Percentiles rank a stretch among this genome's conserved stretches.
Evolutionary conservation across 352 stramenopile genomes (phyloP).

Genomic region (Pythium pyrilobum): DNA sequence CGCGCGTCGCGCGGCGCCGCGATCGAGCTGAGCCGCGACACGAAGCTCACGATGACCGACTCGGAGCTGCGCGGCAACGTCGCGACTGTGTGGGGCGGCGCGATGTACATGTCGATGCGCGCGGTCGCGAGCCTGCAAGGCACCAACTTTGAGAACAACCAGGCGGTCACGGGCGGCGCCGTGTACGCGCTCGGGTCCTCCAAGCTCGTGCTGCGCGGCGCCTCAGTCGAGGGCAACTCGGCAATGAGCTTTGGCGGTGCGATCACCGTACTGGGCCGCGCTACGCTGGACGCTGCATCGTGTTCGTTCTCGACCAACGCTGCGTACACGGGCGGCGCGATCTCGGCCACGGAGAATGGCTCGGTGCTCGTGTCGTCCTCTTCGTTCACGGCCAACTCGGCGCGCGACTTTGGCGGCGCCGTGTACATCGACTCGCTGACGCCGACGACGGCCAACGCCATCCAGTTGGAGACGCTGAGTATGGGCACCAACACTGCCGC

Average conservation of each 20-base stretch:
- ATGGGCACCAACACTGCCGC: conserved; percentile 37
- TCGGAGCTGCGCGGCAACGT: conserved; percentile 28
- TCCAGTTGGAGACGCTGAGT: neutral
- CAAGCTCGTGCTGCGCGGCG: conserved; percentile 15
- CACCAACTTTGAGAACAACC: conserved; percentile 31
- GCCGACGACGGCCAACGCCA: conserved; percentile 1
- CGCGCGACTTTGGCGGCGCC: conserved; percentile 43
- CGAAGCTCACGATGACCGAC: conserved; percentile 25
- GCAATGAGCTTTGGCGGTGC: conserved; percentile 44
- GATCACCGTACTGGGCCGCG: conserved; percentile 25
- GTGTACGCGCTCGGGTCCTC: conserved; percentile 40
- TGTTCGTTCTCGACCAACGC: conserved; percentile 27
- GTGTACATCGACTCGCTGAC: conserved; percentile 43
- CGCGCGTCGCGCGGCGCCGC: conserved; percentile 31
- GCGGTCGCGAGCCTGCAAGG: conserved; percentile 28
- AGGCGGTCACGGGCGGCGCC: conserved; percentile 37
- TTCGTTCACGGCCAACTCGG: conserved; percentile 34
- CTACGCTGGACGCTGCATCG: conserved; percentile 12
- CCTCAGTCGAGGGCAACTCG: conserved; percentile 19
- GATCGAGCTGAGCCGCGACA: conserved; percentile 40
- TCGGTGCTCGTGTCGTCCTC: conserved; percentile 20
- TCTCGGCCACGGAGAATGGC: conserved; percentile 36
- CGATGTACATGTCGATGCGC: conserved; percentile 42
- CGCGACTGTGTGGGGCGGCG: conserved; percentile 27
- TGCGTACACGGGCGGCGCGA: conserved; percentile 42